Evolutionary conservation across 768 basidiomycete genomes (phyloP), one percentile per base, ranked within the genome.

Genomic region (Tulasnella sp.): DNA sequence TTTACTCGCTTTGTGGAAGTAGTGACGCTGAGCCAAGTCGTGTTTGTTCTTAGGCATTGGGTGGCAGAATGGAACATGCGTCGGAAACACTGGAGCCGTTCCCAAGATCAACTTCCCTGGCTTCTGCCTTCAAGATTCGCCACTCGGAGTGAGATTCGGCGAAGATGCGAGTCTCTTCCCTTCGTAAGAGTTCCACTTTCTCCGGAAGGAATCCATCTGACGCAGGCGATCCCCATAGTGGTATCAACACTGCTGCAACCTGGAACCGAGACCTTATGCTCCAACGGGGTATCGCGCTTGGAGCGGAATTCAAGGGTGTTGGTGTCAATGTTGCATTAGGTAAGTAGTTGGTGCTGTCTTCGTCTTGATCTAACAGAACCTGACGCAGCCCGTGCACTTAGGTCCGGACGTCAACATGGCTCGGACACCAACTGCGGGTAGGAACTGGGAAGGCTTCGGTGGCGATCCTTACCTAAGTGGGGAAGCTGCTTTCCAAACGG

Each of bases 301-400:
- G 82, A 1, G 66, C 72, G 25, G 84, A 85, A 65, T 80, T 80
- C 69, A 72, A 72, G 45, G 79, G 76, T 45, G 81, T 82, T 68
- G 84, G 83, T 22, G 75, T 80, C 9, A 67, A 84, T 68, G 63
- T 72, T 41, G 70, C 68, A 10, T 44, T 61, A 12, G 61, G 34
- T 52, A 48, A 48, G 46, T 11, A 5, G 5, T 15, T 15, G 34
- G 5, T 38, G 5, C 15, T 7, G 34, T 7, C 34, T 7, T 38
- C 7, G 15, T 7, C 34, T 38, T 5, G 34, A 34, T 55, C 22
- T 38, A 10, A 7, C 22, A 46, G 19, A 7, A 17, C 25, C 9
- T n/a, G n/a, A 48, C 27, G 19, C 7, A n/a, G 46, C 5, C n/a
- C 42, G 19, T 43, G 42, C 19, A 7, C n/a, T 7, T 48, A 48